Evolutionary conservation across 108 stramenopile genomes (phyloP), one percentile per base, ranked within the genome.

Genomic region (Skeletonema grethae): DNA sequence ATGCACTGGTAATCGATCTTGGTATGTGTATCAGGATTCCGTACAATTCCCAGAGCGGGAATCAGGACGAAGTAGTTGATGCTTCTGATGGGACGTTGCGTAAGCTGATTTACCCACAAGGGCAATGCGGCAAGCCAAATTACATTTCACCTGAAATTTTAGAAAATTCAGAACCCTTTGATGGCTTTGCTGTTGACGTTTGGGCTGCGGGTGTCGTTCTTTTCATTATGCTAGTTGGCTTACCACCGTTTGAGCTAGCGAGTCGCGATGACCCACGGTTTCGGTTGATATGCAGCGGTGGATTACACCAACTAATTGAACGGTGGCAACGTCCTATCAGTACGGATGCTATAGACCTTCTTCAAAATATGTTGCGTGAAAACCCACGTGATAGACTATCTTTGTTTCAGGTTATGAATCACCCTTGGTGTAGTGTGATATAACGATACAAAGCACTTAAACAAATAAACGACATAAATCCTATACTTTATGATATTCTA

Each of bases 11-110:
- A 9, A 96, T 96, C 61, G 95, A 96, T 73, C 88, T 96, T 78
- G 95, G 95, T 18, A 94, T 96, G 96, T 95, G 93, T 50, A 63
- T 97, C 25, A 86, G 89, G 16, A 81, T 91, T 15, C 94, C 92
- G 10, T 93, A 91, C 82, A 71, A 61, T 12, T 38, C 57, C 2
- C 57, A 25, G 9, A 53, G 34, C 11, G 67, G 57, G 31, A 38
- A 13, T 9, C 50, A 20, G 8, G 76, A 72, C 48, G 38, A 31
- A 24, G 75, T 79, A 30, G 75, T 73, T 11, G 87, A 82, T 56
- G 87, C 73, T n/a, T 75, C 55, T 4, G 12, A 58, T 62, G 86
- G 88, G 7, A 80, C 60, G n/a, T 85, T 69, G 39, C 87, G 90
- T 3, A 63, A 84, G 30, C 80, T 90, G 25, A 84, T 95, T 39